These are phyloP conservation scores for Trichophyton benhamiae DNA, from an alignment of 2,329 filamentous ascomycete species.

Conservation along the genomic window DNA sequence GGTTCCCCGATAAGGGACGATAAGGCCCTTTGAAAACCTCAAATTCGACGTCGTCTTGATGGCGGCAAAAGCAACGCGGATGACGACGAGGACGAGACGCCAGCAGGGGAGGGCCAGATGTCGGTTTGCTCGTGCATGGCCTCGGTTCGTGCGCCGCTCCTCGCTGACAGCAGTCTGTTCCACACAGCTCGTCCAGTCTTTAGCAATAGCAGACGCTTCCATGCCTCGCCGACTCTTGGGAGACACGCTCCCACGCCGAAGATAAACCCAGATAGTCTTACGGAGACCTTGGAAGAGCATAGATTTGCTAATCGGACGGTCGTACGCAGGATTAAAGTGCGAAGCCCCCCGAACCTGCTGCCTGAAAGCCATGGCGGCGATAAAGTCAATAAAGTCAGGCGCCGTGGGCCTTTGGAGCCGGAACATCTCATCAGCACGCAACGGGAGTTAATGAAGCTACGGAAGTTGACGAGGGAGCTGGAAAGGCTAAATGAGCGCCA, in stretches of 20 bases:
- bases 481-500: background rate
- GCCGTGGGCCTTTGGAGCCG: background rate
- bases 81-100: background rate
- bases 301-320: conserved; percentile 19
- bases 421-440: background rate
- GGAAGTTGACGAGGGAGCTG: conserved; percentile 7
- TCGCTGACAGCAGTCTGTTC: background rate
- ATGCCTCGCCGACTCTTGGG: conserved; percentile 6
- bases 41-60: background rate
- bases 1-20: background rate
- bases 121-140: background rate
- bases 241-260: background rate
- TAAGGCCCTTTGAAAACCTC: background rate
- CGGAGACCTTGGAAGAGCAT: conserved; percentile 25
- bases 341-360: background rate
- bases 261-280: conserved; percentile 20
- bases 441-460: conserved; percentile 3
- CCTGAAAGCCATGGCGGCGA: background rate
- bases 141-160: background rate
- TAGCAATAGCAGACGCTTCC: conserved; percentile 11
- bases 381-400: background rate
- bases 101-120: background rate
- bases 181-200: conserved; percentile 5
- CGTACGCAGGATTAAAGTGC: background rate
- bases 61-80: background rate